Evolutionary conservation across 1,139 yeast genomes (phyloP).

Genomic region (Blastobotrys buckinghamii): DNA sequence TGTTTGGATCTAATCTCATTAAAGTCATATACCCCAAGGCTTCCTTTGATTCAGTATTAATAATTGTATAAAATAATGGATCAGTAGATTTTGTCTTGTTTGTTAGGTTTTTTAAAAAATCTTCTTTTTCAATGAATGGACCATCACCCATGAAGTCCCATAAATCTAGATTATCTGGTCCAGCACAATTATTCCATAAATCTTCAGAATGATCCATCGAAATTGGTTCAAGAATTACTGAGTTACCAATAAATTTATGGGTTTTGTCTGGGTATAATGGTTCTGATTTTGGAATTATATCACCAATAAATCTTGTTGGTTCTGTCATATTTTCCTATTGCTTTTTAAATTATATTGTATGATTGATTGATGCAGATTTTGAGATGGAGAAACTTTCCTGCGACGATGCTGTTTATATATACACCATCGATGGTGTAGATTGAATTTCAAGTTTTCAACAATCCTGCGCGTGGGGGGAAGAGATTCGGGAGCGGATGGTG

Average conservation of each 20-base stretch:
- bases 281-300: not conserved
- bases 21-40: conserved; percentile 29
- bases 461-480: not conserved
- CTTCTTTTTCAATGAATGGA: conserved; percentile 16
- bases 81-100: conserved; percentile 10
- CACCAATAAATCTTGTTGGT: not conserved
- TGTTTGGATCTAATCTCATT: conserved; percentile 24
- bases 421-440: no score
- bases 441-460: not conserved
- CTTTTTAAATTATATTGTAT: no score
- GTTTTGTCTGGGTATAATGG: not conserved
- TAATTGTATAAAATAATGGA: conserved; percentile 23
- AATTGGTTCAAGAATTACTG: conserved; percentile 16
- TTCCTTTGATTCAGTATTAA: conserved; percentile 14
- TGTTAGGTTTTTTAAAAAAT: conserved; percentile 10
- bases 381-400: no score
- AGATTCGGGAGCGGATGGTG: no score
- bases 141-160: conserved; percentile 23
- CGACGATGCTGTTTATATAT: no score
- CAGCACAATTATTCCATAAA: conserved; percentile 15
- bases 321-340: not conserved
- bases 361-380: not conserved
- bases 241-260: not conserved
- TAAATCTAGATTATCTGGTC: conserved; percentile 10
- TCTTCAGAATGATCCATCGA: conserved; percentile 14